Percentiles rank a stretch among this genome's conserved stretches.
These are phyloP conservation scores for Rhytidhysteron rufulum DNA, from an alignment of 2,329 filamentous ascomycete species.

Conservation along the genomic window DNA sequence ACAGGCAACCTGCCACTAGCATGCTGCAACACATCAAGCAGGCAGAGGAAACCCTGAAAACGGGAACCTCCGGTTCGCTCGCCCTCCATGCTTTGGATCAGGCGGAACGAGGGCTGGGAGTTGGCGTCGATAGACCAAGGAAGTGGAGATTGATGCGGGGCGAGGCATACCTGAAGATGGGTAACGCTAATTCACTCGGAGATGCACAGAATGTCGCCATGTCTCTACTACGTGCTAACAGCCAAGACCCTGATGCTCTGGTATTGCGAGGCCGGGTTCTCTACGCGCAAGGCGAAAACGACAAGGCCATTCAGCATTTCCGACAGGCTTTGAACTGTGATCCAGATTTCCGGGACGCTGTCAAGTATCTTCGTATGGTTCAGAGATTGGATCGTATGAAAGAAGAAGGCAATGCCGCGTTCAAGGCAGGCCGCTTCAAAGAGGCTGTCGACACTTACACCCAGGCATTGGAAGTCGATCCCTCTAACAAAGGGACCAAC, in stretches of 20 bases:
- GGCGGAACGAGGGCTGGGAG: constrained; percentile 75
- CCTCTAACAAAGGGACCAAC: constrained; percentile 85
- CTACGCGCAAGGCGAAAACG: constrained; percentile 90
- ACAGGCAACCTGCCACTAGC: constrained; percentile 74
- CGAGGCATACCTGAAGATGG: constrained; percentile 90
- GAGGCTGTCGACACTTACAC: constrained; percentile 82
- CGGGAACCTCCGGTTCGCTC: constrained; percentile 82
- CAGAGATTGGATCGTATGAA: constrained; percentile 92
- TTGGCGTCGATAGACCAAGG: constrained; percentile 72
- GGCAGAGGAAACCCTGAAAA: constrained; percentile 71
- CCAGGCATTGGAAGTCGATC: constrained; percentile 78
- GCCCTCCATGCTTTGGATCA: constrained; percentile 86
- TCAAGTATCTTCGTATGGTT: constrained; percentile 84
- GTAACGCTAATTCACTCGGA: constrained; percentile 79
- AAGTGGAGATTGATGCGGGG: constrained; percentile 93
- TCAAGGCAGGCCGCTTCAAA: constrained; percentile 79
- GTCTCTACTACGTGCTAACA: constrained; percentile 78
- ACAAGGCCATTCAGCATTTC: constrained; percentile 90
- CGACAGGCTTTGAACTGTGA: constrained; percentile 85
- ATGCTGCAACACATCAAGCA: constrained; percentile 81
- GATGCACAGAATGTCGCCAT: constrained; percentile 94
- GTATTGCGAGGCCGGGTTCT: constrained; percentile 83
- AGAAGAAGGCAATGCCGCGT: constrained; percentile 85
- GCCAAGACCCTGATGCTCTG: constrained; percentile 87
- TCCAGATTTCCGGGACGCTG: constrained; percentile 82